These are phyloP conservation scores for Candida morakotiae DNA, from an alignment of 805 yeast species.

Conservation along the genomic window DNA sequence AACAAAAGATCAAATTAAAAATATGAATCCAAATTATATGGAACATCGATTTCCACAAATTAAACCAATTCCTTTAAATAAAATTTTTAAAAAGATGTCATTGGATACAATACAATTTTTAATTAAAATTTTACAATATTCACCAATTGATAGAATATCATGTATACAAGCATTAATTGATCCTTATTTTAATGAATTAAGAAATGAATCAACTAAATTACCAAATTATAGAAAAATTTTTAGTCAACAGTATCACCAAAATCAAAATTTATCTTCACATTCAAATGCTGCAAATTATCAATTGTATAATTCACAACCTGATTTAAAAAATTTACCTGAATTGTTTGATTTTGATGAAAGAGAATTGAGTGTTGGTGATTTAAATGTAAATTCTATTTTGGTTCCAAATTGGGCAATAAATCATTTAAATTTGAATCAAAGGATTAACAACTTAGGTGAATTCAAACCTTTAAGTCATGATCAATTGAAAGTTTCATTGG, in stretches of 20 bases:
- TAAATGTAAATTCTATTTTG: constrained; percentile 33
- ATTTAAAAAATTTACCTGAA: constrained; percentile 42
- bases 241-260: constrained; percentile 32
- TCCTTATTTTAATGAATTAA: constrained; percentile 53
- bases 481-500: too few species aligned
- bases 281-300: constrained; percentile 42
- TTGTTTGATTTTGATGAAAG: constrained; percentile 50
- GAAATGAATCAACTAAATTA: constrained; percentile 31
- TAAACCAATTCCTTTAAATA: constrained; percentile 69
- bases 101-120: constrained; percentile 54
- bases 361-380: constrained; percentile 46
- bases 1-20: constrained; percentile 80
- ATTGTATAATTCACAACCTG: constrained; percentile 36
- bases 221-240: constrained; percentile 42
- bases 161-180: constrained; percentile 52
- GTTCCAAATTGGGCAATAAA: constrained; percentile 37
- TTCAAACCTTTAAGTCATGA: too few species aligned
- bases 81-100: constrained; percentile 59
- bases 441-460: too few species aligned
- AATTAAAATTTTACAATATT: constrained; percentile 57
- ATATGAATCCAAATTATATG: constrained; percentile 96
- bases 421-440: too few species aligned
- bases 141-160: constrained; percentile 60
- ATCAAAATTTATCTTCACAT: constrained; percentile 14
- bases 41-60: constrained; percentile 93